Evolutionary conservation across 441 rosid genomes (phyloP), one percentile per base, ranked within the genome.

Genomic region (Bruguiera hainesii): DNA sequence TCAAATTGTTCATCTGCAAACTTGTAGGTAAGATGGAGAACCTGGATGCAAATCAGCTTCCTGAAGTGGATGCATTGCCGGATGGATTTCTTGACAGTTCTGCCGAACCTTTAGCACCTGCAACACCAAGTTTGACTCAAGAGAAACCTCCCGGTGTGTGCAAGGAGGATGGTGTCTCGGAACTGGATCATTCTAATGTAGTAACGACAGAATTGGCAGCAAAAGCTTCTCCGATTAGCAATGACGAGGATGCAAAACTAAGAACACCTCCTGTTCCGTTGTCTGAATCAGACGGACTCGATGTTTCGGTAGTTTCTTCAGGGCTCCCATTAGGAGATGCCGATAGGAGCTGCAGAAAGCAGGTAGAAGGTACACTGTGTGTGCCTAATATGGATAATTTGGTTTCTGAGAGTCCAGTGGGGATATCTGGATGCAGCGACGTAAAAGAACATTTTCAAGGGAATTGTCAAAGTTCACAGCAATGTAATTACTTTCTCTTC

Each of bases 71-170:
- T 76, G 77, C 96, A 42, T 73, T 93, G 76, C 98, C 98, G 6
- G 95, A 89, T 78, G 98, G 98, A 62, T 91, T 91, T 79, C 93
- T 93, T 60, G 98, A 89, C 30, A 80, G 87, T 75, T 75, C 91
- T 48, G 53, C 77, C 1, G 96, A 90, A n/a, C 74, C 82, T 49
- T 49, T 73, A 68, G 79, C 84, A 66, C 91, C 87, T 31, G 71
- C 65, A 31, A 86, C 85, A 60, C 85, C 84, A 26, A 75, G 66
- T 65, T 62, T 68, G 18, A 83, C 76, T 33, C 81, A 83, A 42
- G 82, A 82, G 76, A 82, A 85, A 65, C 77, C 76, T 5, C 65
- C 16, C 63, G 58, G 71, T 49, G 73, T 77, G 30, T 50, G 65
- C 78, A 68, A 79, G 53, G 78, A 75, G 65, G 80, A 75, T 28